Conservation (phyloP, 2,329 filamentous ascomycete genomes). For the Metarhizium rileyi region DNA sequence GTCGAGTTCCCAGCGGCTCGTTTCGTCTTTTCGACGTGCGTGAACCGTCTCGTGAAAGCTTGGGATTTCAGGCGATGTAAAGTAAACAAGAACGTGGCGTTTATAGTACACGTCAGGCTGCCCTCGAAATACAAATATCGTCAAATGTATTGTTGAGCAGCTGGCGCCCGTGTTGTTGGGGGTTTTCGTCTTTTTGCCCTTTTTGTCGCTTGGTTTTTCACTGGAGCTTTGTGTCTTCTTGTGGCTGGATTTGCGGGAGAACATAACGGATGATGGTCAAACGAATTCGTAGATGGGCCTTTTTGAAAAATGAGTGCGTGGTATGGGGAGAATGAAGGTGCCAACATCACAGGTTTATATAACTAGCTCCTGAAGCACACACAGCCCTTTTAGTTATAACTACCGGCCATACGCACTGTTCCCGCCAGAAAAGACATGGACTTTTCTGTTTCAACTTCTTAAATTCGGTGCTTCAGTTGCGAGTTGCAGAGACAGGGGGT, state of each 20-base stretch:
- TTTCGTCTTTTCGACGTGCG: neutral
- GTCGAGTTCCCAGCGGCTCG: neutral
- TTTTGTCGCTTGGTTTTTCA: neutral
- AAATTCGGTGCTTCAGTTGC: too few relatives aligned
- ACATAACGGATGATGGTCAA: too few relatives aligned
- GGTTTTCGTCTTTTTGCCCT: neutral
- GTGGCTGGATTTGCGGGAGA: neutral
- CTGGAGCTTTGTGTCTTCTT: neutral
- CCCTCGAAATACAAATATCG: neutral
- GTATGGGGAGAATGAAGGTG: too few relatives aligned
- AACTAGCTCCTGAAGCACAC: too few relatives aligned
- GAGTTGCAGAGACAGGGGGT: too few relatives aligned
- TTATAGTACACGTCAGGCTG: neutral
- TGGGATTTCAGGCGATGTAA: neutral
- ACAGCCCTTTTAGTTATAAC: too few relatives aligned
- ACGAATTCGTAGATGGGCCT: too few relatives aligned
- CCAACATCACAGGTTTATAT: too few relatives aligned
- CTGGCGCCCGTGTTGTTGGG: neutral
- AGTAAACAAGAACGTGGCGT: neutral
- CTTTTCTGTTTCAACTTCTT: too few relatives aligned
- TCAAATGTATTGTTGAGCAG: neutral
- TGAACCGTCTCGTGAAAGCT: neutral
- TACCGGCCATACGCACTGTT: too few relatives aligned
- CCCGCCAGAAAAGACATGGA: too few relatives aligned
- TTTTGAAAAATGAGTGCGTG: too few relatives aligned